Base-by-base conservation (phyloP, 2,329 filamentous ascomycete genomes). In the Ophiostoma ulmi region DNA sequence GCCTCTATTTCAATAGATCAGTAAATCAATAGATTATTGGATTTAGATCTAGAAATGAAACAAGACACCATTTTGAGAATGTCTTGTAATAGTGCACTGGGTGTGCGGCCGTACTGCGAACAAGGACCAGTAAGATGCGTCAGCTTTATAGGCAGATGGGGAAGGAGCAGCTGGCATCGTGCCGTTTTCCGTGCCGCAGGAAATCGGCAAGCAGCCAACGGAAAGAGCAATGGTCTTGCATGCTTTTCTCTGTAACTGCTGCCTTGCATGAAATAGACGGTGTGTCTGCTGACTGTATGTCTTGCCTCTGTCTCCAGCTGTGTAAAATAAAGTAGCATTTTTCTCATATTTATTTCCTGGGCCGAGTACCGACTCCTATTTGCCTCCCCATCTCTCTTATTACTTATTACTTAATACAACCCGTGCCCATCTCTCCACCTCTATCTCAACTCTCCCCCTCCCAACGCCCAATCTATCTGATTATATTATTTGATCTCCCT, bases 231-330 rank as follows among this genome's bases (percentile, higher is more conserved):
- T 26, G 52, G 52, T 14, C 22, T 26, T 31, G 52, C 52, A 26
- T 58, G n/a, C 8, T 58, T 26, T 26, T 22, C 22, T 58, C 52
- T 22, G 52, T n/a, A 11, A 13, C 26, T 39, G 63, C 35, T 67
- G 20, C 10, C 35, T 13, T 31, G 22, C 6, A 35, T 22, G n/a
- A 7, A 39, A 3, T 65, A 26, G 44, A 10, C 22, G 52, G n/a
- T 63, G 58, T 35, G 58, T 31, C 58, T 63, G 58, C 26, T 35
- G 58, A 63, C 58, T 61, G 44, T 35, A 36, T 63, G 58, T 63
- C 26, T 63, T 26, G 52, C 52, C 52, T 58, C 52, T 58, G 44
- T 48, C 44, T 48, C 17, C 31, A 31, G 31, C 31, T 31, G 31
- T 31, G 41, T 48, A 2, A 48, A n/a, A 48, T 31, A 48, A 17